Base-by-base conservation (phyloP, 805 yeast species). In the baker's yeast (Saccharomyces cerevisiae) region DNA sequence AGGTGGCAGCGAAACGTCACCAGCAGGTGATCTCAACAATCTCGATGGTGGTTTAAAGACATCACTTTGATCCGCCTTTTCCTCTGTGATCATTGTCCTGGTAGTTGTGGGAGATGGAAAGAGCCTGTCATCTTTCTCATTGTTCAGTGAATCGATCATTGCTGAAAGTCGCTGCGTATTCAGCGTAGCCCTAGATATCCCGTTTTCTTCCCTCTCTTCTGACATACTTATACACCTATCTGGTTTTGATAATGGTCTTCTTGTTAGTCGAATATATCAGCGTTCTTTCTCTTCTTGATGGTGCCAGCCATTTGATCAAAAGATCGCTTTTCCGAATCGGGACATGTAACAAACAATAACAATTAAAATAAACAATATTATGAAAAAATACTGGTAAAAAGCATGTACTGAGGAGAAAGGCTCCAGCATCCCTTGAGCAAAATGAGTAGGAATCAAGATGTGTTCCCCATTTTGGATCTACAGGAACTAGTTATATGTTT, bases 391-490 rank as follows among this genome's bases (percentile, higher is more conserved):
- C 8, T 17, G 32, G 27, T n/a, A 27, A 22, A 13, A 17, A n/a
- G 47, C 47, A 36, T 27, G 26, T 14, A 36, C 24, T n/a, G n/a
- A 9, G 13, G 10, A 11, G 11, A 32, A 32, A 22, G 36, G 17
- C 17, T 49, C 46, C 30, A 21, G 10, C 31, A 14, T 4, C 24
- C 13, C 9, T 22, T 10, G 11, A 22, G 5, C 11, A n/a, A 46
- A 13, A 63, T 68, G 65, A 70, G 69, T 46, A 68, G 67, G 30
- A 36, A 36, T 17, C 43, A 36, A 21, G 85, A 81, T 59, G 75
- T 77, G 30, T 85, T 84, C 64, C 89, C 89, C 0, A 58, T 83
- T 4, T 73, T 85, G n/a, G 86, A 82, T 27, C 67, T 77, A 46
- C 71, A 77, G 41, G 89, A 85, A 61, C 73, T 85, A 22, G 78